Percentiles rank a stretch among this genome's conserved stretches.
Conservation (phyloP, 495 filamentous ascomycete genomes). For the Apiosordaria backusii region DNA sequence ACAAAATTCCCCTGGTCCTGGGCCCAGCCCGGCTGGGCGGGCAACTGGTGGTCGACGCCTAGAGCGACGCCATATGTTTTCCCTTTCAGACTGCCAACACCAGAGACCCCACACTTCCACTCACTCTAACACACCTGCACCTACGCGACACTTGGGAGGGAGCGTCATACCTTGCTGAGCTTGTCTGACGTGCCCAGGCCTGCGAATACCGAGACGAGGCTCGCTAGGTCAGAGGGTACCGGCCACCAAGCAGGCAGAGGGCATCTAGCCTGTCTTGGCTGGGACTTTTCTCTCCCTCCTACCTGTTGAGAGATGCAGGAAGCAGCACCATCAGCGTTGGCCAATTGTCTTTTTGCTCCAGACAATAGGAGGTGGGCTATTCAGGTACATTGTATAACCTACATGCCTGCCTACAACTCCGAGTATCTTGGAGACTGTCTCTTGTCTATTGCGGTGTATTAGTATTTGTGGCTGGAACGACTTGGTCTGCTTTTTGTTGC, state of each 20-base stretch:
- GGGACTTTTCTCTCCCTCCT: not conserved
- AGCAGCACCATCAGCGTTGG: not conserved
- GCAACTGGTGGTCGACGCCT: not conserved
- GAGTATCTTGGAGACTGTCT: not conserved
- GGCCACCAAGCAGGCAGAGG: not conserved
- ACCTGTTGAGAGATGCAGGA: not conserved
- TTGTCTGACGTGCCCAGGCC: not conserved
- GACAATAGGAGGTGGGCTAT: not conserved
- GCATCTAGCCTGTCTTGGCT: not conserved
- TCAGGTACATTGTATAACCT: not conserved
- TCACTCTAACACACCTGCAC: not conserved
- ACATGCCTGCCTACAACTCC: not conserved
- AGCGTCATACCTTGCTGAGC: not conserved
- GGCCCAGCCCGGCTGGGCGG: not conserved
- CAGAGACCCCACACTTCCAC: not conserved
- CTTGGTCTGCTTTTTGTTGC: not conserved
- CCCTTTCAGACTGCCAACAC: not conserved
- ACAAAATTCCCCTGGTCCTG: not conserved
- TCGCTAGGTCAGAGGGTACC: not conserved
- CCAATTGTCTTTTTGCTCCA: not conserved
- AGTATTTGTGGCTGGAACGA: not conserved
- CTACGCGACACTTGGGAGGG: not conserved
- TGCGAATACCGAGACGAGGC: not conserved
- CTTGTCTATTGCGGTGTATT: not conserved
- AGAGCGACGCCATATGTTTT: not conserved